Evolutionary conservation across 192 early-diverging fungal species (phyloP).

Genomic region (Neocallimastix lanati): DNA sequence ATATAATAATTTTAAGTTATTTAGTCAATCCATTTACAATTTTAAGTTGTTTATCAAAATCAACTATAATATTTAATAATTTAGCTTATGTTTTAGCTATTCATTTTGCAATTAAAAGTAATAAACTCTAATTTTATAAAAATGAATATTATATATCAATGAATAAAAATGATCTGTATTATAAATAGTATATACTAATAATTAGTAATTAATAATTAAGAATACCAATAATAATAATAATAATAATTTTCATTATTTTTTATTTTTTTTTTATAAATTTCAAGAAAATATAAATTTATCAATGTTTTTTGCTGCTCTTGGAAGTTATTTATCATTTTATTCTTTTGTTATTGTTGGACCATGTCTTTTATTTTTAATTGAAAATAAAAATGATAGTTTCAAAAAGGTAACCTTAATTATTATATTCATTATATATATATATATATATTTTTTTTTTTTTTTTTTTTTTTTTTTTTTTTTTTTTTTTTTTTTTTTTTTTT

Average conservation of each 20-base stretch:
- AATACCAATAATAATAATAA: too few species aligned
- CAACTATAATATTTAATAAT: constrained; percentile 58
- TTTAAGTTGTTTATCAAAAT: constrained; percentile 13
- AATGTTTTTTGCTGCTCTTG: constrained; percentile 57
- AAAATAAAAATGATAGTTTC: constrained; percentile 3
- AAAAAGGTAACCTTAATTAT: not conserved
- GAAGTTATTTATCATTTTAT: constrained; percentile 73
- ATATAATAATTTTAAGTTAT: not conserved
- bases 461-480: too few species aligned
- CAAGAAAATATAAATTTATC: constrained; percentile 26
- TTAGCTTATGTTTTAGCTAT: constrained; percentile 55
- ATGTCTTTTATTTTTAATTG: constrained; percentile 21
- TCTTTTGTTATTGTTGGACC: constrained; percentile 64
- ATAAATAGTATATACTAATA: too few species aligned
- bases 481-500: too few species aligned
- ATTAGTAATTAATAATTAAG: too few species aligned
- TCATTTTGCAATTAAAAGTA: constrained; percentile 41
- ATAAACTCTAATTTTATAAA: too few species aligned
- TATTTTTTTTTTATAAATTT: not conserved
- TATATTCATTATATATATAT: not conserved
- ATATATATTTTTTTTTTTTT: constrained; percentile 7
- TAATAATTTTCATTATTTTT: too few species aligned
- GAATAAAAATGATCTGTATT: too few species aligned
- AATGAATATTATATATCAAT: too few species aligned
- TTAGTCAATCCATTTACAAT: constrained; percentile 2